Base-by-base conservation (phyloP, 768 basidiomycete genomes). In the Kwoniella sp. region DNA sequence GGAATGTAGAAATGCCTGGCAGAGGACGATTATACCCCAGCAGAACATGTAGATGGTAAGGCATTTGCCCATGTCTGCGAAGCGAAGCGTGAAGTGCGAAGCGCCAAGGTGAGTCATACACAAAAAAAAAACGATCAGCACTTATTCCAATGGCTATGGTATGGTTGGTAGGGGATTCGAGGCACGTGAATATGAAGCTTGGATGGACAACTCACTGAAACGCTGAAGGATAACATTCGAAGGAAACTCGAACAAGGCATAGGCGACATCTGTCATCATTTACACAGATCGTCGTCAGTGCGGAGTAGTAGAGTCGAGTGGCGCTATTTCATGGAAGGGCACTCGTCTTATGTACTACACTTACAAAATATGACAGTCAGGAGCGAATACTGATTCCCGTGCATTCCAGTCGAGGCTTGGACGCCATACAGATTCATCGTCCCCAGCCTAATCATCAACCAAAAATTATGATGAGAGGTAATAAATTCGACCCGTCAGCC, bases 191-290 rank as follows among this genome's bases (percentile, higher is more conserved):
- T n/a, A n/a, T n/a, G n/a, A n/a, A n/a, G n/a, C n/a, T n/a, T n/a
- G n/a, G n/a, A n/a, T n/a, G n/a, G 33, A 13, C 13, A 13, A 58
- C 66, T 53, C 26, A 68, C 66, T 66, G 36, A 59, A 67, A 10
- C 69, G 26, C 27, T 73, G 69, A 3, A 73, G 57, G 1, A 70
- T n/a, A 25, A 66, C 47, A 54, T 68, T 70, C 4, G 64, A 63
- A 1, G 71, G 71, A 48, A 73, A 73, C 47, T 73, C 71, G 58
- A 65, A 70, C 15, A 67, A 26, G 4, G 40, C 53, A 48, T 72
- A 71, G n/a, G 65, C 64, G 37, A 30, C 12, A 37, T 67, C 27
- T 59, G 27, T 13, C 46, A 22, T n/a, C 37, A 44, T 33, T n/a
- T n/a, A n/a, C n/a, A n/a, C n/a, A n/a, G n/a, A n/a, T n/a, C n/a